Evolutionary conservation across 2,329 filamentous ascomycete genomes (phyloP).

Genomic region (Tolypocladium guangdongense): DNA sequence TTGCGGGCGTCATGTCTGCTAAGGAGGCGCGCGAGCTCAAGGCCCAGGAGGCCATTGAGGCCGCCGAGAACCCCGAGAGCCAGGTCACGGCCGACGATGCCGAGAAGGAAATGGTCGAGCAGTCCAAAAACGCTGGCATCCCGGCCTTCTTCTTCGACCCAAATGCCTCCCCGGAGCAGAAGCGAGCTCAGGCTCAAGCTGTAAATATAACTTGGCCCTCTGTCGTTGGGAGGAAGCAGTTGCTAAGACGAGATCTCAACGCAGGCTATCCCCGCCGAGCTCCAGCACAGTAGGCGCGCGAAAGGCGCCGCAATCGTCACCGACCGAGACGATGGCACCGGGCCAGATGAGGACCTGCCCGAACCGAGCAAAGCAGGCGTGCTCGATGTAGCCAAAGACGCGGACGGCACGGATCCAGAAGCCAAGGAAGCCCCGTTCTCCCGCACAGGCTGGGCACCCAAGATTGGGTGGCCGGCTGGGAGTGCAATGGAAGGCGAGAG

Average conservation of each 20-base stretch:
- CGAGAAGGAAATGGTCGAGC: conserved; percentile 61
- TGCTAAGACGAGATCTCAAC: background rate
- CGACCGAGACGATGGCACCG: conserved; percentile 64
- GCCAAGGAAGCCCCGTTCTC: conserved; percentile 36
- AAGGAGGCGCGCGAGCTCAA: conserved; percentile 53
- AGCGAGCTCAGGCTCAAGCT: conserved; percentile 66
- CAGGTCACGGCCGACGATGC: conserved; percentile 58
- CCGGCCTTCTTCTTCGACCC: conserved; percentile 81
- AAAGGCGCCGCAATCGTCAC: conserved; percentile 64
- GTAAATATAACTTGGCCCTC: conserved; percentile 37
- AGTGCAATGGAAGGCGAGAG: conserved; percentile 49
- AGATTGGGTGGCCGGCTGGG: conserved; percentile 61
- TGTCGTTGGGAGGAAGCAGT: conserved; percentile 9
- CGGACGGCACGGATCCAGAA: conserved; percentile 37
- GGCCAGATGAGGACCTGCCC: conserved; percentile 66
- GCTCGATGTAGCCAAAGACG: conserved; percentile 40
- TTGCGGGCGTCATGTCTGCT: conserved; percentile 19
- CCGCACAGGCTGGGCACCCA: conserved; percentile 76
- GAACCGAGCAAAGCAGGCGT: conserved; percentile 60
- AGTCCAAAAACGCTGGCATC: conserved; percentile 69
- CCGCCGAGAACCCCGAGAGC: conserved; percentile 60
- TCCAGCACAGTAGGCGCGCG: conserved; percentile 24
- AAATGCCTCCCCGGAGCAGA: conserved; percentile 71
- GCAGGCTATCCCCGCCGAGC: conserved; percentile 27
- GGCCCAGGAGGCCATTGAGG: conserved; percentile 69